These are phyloP conservation scores for Penicillium vulpinum DNA, from an alignment of 2,329 filamentous ascomycete genomes.

Conservation along the genomic window DNA sequence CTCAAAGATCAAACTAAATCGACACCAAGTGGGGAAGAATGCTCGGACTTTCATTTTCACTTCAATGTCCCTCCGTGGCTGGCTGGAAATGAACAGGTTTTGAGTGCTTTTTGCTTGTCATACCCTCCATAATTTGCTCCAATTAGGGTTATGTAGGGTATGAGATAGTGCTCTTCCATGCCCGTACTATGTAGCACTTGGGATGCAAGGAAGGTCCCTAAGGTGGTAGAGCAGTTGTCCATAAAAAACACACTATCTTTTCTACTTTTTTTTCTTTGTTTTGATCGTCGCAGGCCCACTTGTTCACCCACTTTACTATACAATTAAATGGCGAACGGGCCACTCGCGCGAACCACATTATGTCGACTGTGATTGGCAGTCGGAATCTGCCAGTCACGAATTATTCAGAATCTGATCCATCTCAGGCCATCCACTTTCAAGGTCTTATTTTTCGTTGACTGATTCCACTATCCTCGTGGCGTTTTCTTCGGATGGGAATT, in stretches of 20 bases:
- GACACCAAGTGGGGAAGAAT: constrained; percentile 13
- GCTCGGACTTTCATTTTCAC: not conserved
- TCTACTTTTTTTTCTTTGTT: not conserved
- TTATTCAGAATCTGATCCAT: constrained; percentile 21
- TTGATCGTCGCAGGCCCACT: constrained; percentile 25
- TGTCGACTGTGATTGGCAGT: constrained; percentile 13
- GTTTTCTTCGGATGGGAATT: not conserved
- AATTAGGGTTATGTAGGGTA: not conserved
- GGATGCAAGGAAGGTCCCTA: constrained; percentile 2
- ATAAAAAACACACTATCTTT: not conserved
- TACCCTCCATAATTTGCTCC: not conserved
- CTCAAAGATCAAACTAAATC: constrained; percentile 20
- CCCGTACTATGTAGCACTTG: not conserved
- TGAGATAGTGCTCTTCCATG: not conserved
- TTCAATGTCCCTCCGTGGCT: constrained; percentile 7
- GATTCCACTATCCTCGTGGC: constrained; percentile 5
- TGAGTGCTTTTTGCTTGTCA: not conserved
- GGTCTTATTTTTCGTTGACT: constrained; percentile 1
- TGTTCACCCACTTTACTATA: constrained; percentile 24
- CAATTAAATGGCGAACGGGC: constrained; percentile 18
- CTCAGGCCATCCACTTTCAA: not conserved
- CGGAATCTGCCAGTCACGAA: constrained; percentile 15
- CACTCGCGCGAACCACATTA: constrained; percentile 18
- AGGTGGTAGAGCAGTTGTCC: not conserved
- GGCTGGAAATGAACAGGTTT: constrained; percentile 10